Conservation (phyloP, 805 yeast genomes). For the Wickerhamiella occidentalis region DNA sequence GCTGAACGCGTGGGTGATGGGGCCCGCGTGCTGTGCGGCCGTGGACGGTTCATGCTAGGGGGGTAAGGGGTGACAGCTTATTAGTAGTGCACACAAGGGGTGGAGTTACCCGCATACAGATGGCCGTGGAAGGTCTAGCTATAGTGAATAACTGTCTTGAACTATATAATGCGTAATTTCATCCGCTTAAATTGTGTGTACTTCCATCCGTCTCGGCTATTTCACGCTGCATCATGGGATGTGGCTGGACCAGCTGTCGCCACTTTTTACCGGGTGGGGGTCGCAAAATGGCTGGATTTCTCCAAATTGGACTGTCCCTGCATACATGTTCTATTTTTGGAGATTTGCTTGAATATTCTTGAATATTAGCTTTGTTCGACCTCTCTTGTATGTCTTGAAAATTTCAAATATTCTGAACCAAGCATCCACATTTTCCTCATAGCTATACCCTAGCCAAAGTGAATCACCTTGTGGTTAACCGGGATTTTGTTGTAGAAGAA, state of each 20-base stretch:
- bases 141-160: too few relatives aligned
- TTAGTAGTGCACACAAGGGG: too few relatives aligned
- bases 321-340: not conserved
- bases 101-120: not conserved
- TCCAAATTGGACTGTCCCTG: not conserved
- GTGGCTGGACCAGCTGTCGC: not conserved
- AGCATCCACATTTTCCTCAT: too few relatives aligned
- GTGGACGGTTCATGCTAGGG: constrained; percentile 3
- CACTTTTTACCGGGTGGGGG: not conserved
- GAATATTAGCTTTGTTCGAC: too few relatives aligned
- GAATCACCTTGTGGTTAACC: too few relatives aligned
- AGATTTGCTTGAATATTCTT: too few relatives aligned
- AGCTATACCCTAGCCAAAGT: too few relatives aligned
- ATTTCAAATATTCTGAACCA: too few relatives aligned
- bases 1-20: constrained; percentile 8
- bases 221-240: too few relatives aligned
- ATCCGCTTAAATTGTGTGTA: not conserved
- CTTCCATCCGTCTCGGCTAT: too few relatives aligned
- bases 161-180: not conserved
- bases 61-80: not conserved
- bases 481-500: too few relatives aligned
- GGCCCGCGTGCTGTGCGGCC: not conserved
- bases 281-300: not conserved
- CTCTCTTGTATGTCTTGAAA: too few relatives aligned
- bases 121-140: not conserved